Base-by-base conservation (phyloP, 768 basidiomycete species). In the Asterophora lycoperdoides region DNA sequence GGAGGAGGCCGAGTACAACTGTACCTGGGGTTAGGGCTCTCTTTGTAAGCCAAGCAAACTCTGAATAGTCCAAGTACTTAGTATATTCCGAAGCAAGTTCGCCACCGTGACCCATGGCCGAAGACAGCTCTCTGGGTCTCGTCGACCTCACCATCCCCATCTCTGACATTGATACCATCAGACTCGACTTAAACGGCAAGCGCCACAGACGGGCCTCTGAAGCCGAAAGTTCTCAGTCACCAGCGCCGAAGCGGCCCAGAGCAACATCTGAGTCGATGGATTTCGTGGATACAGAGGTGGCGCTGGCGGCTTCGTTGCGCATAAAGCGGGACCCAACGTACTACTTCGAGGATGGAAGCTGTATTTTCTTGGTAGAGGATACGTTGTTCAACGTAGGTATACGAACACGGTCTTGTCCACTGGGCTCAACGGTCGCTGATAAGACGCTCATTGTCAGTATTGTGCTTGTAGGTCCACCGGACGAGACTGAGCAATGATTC, bases 301-400 rank as follows among this genome's bases (percentile, higher is more conserved):
- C 44, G 1, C 41, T 51, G 35, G 35, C 17, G 13, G 41, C 55
- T 9, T 39, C 53, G 23, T 47, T 35, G 19, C 44, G 36, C 50
- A 52, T 47, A 9, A 60, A 51, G 23, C 67, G 74, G 44, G 84
- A 88, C 56, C 61, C 70, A n/a, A 61, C 60, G 5, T 88, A 77
- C 57, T 89, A 87, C 60, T 71, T 84, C 51, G 68, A 75, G 30
- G 83, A 86, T 55, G 86, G 85, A 37, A 85, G 83, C 56, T 85
- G 81, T 55, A 70, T 86, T 14, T 60, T 89, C 38, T 69, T 78
- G 28, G 78, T 88, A 10, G 74, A 77, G 50, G 75, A 81, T 56
- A 80, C 76, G 8, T 62, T 89, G 48, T 89, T 89, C 66, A 86
- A 84, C 58, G 86, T 84, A 53, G 28, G 77, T 65, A 23, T 23